Percentiles rank a stretch among this genome's conserved stretches.
Evolutionary conservation across 495 filamentous ascomycete species (phyloP).

Genomic region (Xylaria longipes): DNA sequence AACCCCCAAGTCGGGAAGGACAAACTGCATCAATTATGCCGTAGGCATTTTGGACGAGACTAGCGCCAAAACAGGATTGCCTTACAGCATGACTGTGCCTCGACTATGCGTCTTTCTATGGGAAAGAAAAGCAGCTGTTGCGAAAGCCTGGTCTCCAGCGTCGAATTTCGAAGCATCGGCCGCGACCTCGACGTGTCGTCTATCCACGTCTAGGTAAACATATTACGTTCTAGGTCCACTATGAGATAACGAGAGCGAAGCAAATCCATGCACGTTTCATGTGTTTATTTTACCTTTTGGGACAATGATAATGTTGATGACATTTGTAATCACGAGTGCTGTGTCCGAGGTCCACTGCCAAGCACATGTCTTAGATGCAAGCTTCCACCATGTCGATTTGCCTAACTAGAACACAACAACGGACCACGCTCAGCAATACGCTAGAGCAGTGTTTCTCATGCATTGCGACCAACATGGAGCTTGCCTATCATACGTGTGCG

Average conservation of each 20-base stretch:
- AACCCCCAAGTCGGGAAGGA: neutral
- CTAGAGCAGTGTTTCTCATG: neutral
- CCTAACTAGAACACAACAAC: neutral
- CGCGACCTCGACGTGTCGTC: neutral
- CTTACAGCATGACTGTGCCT: neutral
- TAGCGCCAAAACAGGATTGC: neutral
- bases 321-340: conserved; percentile 6
- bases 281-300: neutral
- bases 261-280: conserved; percentile 24
- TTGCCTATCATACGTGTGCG: neutral
- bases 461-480: neutral
- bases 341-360: conserved; percentile 5
- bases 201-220: conserved; percentile 8
- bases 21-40: neutral
- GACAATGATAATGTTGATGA: neutral
- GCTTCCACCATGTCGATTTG: neutral
- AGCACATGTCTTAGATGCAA: neutral
- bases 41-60: neutral
- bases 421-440: neutral
- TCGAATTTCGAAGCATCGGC: neutral
- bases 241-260: conserved; percentile 21
- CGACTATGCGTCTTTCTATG: neutral
- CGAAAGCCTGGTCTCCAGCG: neutral
- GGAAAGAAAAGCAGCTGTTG: neutral
- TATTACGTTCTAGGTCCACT: conserved; percentile 14